Base-by-base conservation (phyloP, 2,329 filamentous ascomycete species). In the Chaetomium globosum region DNA sequence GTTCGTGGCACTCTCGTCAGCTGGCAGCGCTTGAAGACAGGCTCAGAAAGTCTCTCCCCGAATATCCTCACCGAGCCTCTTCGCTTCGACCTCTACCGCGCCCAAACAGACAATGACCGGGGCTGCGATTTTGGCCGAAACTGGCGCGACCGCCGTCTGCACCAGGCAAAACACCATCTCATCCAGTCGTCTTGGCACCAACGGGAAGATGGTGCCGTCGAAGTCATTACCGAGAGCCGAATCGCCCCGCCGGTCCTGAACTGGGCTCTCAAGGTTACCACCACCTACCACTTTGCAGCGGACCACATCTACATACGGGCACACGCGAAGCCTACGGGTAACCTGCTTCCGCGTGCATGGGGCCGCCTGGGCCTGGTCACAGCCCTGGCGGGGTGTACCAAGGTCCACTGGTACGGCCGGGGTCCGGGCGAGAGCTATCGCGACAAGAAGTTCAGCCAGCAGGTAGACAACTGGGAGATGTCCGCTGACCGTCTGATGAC, bases 391-490 rank as follows among this genome's bases (percentile, higher is more conserved):
- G 77, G 69, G 21, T 74, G 81, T 28, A 72, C 76, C 4, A 70
- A 72, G 4, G 81, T 80, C 0, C 75, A 77, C n/a, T 92, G 88
- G 88, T 90, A 87, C 71, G 88, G 89, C 5, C 83, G 86, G 4
- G 89, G 89, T 0, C 86, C 87, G 0, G 85, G 85, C 2, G 87
- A 90, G 74, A 84, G 81, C 12, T 92, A 91, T 77, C 77, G 78
- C 19, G 89, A 92, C 76, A 88, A 83, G 77, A 89, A 89, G 73
- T 73, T 80, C 13, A 82, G 84, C 4, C 87, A 90, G 72, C 75
- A 76, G 0, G 75, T 89, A 4, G 87, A 85, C 7, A 83, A 81
- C 57, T 87, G 81, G 76, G 77, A 77, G 2, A 70, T 74, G 12
- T 4, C 0, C 33, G 76, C 87, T 1, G 81, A 84, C 55, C 78